Evolutionary conservation across 129 eudicot species (phyloP), one percentile per base, ranked within the genome.

Genomic region (Artemisia argyi): DNA sequence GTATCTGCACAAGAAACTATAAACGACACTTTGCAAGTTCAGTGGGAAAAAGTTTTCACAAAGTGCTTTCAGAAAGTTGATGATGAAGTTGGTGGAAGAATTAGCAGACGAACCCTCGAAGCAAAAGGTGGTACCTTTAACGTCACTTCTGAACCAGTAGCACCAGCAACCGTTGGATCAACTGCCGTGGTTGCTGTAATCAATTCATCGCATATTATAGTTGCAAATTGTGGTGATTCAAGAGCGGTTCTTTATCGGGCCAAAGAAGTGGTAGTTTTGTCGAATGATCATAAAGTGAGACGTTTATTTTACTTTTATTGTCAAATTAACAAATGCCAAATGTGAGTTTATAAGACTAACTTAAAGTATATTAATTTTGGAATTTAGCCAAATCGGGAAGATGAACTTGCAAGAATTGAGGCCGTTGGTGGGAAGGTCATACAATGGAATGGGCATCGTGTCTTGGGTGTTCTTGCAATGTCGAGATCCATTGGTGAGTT

Each of bases 361-460:
- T 12, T 48, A 4, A 2, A 47, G 28, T 58, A n/a, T 28, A 0
- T 49, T 67, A 13, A 60, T 55, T 69, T 24, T 22, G 47, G 17
- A 55, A 47, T 52, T 32, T 46, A 91, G 97, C 97, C 97, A 63
- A 81, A 76, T 73, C 77, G 97, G 73, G 96, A 89, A 75, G 97
- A 91, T 82, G 97, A 91, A 79, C 70, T 77, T 73, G 92, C 90
- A 39, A 88, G 96, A 72, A 91, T 91, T 69, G 96, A 85, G 85
- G 92, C 89, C 9, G 83, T 85, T n/a, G 96, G 96, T 47, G 97
- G 97, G 17, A 85, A 84, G 78, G 92, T 91, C 70, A 88, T 91
- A 52, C 89, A 81, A 73, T 91, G 97, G 97, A 85, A 91, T 47
- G 97, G 97, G 7, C 91, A 83, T 72, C 97, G 97, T 51, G 96